Evolutionary conservation across 2,329 filamentous ascomycete genomes (phyloP).

Genomic region (Chaetomium olivaceum): DNA sequence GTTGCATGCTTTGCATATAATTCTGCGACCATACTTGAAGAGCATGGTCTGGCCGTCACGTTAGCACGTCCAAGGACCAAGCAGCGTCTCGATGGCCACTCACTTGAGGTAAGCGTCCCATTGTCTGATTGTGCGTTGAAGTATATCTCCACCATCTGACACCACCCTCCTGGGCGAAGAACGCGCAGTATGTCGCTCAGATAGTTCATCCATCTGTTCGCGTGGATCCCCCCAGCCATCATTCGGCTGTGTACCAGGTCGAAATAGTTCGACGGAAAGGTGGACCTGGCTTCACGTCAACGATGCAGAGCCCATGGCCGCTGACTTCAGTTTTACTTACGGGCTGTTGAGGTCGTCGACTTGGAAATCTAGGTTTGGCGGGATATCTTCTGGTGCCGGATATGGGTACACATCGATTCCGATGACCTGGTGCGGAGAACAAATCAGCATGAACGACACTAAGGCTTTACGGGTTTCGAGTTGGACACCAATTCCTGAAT

Average conservation of each 20-base stretch:
- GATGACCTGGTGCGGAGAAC: constrained; percentile 55
- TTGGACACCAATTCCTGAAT: not conserved
- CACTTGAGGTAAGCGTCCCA: constrained; percentile 68
- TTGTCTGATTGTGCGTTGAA: constrained; percentile 84
- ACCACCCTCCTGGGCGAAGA: constrained; percentile 76
- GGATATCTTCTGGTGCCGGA: constrained; percentile 64
- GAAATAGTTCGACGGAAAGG: constrained; percentile 70
- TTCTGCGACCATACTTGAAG: constrained; percentile 66
- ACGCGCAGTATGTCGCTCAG: constrained; percentile 72
- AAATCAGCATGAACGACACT: constrained; percentile 21
- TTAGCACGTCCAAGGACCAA: constrained; percentile 17
- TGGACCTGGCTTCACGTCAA: constrained; percentile 51
- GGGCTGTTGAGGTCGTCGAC: constrained; percentile 70
- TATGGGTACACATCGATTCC: constrained; percentile 72
- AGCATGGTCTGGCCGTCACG: constrained; percentile 53
- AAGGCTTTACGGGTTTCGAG: too few relatives aligned
- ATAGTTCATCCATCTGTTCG: constrained; percentile 72
- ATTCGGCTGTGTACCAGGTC: constrained; percentile 81
- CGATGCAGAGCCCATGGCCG: too few relatives aligned
- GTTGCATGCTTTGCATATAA: constrained; percentile 63
- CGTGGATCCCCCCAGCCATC: constrained; percentile 70
- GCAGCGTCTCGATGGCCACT: constrained; percentile 29
- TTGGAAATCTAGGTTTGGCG: constrained; percentile 69
- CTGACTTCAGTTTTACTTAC: constrained; percentile 41
- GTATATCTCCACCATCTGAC: constrained; percentile 86